A percentile compares a stretch with the other conserved stretches of the same genome.
Conservation (phyloP, 2,329 filamentous ascomycete species). For the Nigrospora osmanthi region DNA sequence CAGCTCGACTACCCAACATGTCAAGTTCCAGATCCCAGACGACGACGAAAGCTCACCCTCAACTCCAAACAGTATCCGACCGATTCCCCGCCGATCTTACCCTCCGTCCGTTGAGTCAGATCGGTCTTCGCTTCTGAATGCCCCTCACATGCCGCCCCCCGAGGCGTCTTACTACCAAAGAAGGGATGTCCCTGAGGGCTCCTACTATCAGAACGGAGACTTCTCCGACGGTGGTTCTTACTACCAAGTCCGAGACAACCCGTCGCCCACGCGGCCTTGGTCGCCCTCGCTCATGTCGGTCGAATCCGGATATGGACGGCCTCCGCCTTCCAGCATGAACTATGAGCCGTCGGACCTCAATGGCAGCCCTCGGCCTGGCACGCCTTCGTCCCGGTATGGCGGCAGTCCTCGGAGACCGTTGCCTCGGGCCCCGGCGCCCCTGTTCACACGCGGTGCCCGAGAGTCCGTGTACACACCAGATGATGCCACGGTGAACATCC, state of each 20-base stretch:
- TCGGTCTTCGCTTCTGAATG: constrained; percentile 46
- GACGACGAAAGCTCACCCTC: constrained; percentile 31
- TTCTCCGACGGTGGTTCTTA: constrained; percentile 54
- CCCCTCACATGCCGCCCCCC: constrained; percentile 52
- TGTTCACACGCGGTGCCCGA: constrained; percentile 55
- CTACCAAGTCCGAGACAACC: constrained; percentile 39
- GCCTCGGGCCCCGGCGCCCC: constrained; percentile 63
- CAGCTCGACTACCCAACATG: constrained; percentile 6
- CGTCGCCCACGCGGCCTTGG: constrained; percentile 53
- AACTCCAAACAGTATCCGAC: constrained; percentile 32
- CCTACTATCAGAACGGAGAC: no score
- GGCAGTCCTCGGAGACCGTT: constrained; percentile 81
- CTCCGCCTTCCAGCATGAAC: constrained; percentile 60
- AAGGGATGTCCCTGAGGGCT: no score
- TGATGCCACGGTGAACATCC: constrained; percentile 66
- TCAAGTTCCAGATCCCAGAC: constrained; percentile 7
- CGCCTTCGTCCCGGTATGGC: constrained; percentile 81
- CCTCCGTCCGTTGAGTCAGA: constrained; percentile 44
- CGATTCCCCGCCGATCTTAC: constrained; percentile 36
- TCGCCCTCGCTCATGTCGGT: constrained; percentile 40
- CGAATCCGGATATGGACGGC: constrained; percentile 58
- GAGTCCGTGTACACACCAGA: constrained; percentile 49
- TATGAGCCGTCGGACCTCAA: constrained; percentile 89
- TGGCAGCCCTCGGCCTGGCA: constrained; percentile 82
- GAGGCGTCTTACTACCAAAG: constrained; percentile 51